A percentile compares a stretch with the other conserved stretches of the same genome.
Evolutionary conservation across 345 rosid genomes (phyloP).

Genomic region (Cochlearia excelsa): DNA sequence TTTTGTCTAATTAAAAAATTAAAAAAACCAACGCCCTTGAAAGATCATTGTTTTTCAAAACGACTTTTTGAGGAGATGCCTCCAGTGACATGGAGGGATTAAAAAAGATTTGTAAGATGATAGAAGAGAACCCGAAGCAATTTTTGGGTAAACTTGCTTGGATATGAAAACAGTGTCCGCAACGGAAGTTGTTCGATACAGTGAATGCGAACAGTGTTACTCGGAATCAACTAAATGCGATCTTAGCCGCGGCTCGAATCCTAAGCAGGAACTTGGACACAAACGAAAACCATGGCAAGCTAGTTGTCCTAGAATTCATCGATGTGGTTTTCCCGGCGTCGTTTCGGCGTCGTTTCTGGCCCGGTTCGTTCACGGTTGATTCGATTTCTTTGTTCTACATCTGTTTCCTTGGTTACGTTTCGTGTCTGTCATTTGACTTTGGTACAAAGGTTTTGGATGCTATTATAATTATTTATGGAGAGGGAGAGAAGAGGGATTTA

Average conservation of each 20-base stretch:
- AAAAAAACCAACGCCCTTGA: too few species aligned
- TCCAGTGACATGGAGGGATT: slow-evolving; percentile 62
- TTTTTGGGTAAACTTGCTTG: slow-evolving; percentile 77
- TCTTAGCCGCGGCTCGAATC: slow-evolving; percentile 72
- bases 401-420: slow-evolving; percentile 63
- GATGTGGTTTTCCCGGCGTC: slow-evolving; percentile 60
- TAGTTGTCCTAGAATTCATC: slow-evolving; percentile 60
- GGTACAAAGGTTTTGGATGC: slow-evolving; percentile 43
- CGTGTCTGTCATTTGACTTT: slow-evolving; percentile 56
- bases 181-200: slow-evolving; percentile 49
- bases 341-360: slow-evolving; percentile 76
- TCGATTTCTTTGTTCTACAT: slow-evolving; percentile 55
- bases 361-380: slow-evolving; percentile 58
- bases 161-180: slow-evolving; percentile 93
- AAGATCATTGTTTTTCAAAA: too few species aligned
- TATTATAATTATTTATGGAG: not conserved
- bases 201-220: slow-evolving; percentile 70
- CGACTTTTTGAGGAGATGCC: too few species aligned
- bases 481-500: slow-evolving; percentile 33
- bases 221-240: slow-evolving; percentile 84
- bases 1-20: too few species aligned
- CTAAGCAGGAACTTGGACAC: slow-evolving; percentile 53
- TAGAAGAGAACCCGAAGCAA: slow-evolving; percentile 66
- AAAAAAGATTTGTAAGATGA: slow-evolving; percentile 77
- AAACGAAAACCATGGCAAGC: slow-evolving; percentile 54